These are phyloP conservation scores for Wickerhamiella siamensis DNA, from an alignment of 805 yeast genomes.

Conservation along the genomic window DNA sequence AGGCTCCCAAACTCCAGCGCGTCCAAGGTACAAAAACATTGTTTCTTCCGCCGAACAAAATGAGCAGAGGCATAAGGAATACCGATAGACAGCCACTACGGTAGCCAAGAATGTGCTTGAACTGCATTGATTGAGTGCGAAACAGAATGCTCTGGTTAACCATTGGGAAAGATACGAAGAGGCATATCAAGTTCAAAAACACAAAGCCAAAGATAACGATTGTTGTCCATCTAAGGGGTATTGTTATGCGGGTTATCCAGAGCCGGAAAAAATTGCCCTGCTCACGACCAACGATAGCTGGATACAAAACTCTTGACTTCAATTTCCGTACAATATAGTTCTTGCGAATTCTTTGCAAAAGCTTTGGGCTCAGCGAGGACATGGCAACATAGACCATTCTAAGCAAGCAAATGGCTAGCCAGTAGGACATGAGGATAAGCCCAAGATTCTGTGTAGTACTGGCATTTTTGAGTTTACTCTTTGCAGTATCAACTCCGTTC, in stretches of 20 bases:
- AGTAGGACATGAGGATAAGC: slow-evolving; percentile 7
- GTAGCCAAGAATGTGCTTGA: slow-evolving; percentile 10
- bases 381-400: neutral
- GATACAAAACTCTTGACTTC: slow-evolving; percentile 6
- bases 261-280: slow-evolving; percentile 5
- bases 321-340: neutral
- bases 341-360: neutral
- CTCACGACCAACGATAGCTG: slow-evolving; percentile 4
- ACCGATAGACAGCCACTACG: slow-evolving; percentile 12
- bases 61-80: slow-evolving; percentile 33
- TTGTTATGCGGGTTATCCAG: slow-evolving; percentile 4
- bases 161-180: slow-evolving; percentile 10
- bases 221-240: slow-evolving; percentile 28
- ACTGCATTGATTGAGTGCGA: slow-evolving; percentile 13
- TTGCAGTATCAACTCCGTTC: slow-evolving; percentile 9
- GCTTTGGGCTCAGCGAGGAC: neutral
- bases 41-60: slow-evolving; percentile 53
- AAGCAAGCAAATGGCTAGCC: slow-evolving; percentile 7
- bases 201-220: slow-evolving; percentile 24
- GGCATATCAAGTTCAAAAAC: slow-evolving; percentile 20
- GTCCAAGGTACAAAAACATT: slow-evolving; percentile 42
- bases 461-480: slow-evolving; percentile 9
- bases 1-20: slow-evolving; percentile 31
- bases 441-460: slow-evolving; percentile 7
- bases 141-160: slow-evolving; percentile 10